Percentiles rank a stretch among this genome's conserved stretches.
These are phyloP conservation scores for Metschnikowia lochheadii DNA, from an alignment of 805 yeast species.

Conservation along the genomic window DNA sequence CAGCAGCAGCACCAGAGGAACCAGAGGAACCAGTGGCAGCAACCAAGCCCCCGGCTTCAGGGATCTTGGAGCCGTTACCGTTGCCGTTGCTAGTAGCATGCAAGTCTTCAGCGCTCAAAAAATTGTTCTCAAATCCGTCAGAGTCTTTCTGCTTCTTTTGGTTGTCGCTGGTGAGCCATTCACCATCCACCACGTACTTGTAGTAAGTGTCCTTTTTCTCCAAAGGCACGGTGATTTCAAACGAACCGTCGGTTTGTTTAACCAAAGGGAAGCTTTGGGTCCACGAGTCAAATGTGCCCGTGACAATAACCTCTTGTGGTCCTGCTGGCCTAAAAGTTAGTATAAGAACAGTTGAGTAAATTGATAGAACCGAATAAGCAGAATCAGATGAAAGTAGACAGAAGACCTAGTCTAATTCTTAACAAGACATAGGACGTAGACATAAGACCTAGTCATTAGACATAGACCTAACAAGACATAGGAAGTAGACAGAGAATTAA, in stretches of 20 bases:
- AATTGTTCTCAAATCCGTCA: constrained; percentile 51
- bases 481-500: too few relatives aligned
- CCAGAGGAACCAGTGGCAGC: constrained; percentile 2
- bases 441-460: too few relatives aligned
- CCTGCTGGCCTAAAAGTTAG: constrained; percentile 43
- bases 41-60: constrained; percentile 18
- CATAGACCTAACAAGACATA: too few relatives aligned
- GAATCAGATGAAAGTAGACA: too few relatives aligned
- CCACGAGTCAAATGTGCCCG: constrained; percentile 57
- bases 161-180: constrained; percentile 46
- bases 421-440: too few relatives aligned
- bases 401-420: too few relatives aligned
- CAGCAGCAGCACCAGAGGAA: background rate
- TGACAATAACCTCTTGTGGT: constrained; percentile 53
- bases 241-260: constrained; percentile 57
- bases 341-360: constrained; percentile 2
- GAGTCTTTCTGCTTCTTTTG: constrained; percentile 45
- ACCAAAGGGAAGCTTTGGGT: constrained; percentile 55
- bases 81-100: constrained; percentile 12
- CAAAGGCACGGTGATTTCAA: constrained; percentile 56
- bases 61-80: constrained; percentile 13
- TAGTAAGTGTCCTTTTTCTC: constrained; percentile 37
- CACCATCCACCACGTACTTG: constrained; percentile 69
- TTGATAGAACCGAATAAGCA: too few relatives aligned
- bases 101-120: constrained; percentile 37